Evolutionary conservation across 305 asterid genomes (phyloP).

Genomic region (Fraxinus floribunda): DNA sequence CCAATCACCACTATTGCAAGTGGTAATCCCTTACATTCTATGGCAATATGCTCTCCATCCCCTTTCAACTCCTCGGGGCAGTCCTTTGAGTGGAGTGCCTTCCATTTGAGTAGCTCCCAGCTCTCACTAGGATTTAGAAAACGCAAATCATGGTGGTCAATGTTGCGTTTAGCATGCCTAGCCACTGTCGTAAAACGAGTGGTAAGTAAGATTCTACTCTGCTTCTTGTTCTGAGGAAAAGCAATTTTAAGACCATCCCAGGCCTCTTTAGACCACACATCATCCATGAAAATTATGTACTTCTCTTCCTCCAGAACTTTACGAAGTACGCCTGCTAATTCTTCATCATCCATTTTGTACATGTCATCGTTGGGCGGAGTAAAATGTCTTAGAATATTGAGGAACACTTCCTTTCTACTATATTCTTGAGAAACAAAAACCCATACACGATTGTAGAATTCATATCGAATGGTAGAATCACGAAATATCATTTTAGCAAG

Average conservation of each 20-base stretch:
- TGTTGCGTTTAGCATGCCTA: not conserved
- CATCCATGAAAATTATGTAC: slow-evolving; percentile 37
- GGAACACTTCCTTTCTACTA: slow-evolving; percentile 23
- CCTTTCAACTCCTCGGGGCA: slow-evolving; percentile 27
- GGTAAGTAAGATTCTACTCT: slow-evolving; percentile 36
- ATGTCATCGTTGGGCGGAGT: slow-evolving; percentile 5
- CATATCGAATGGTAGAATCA: slow-evolving; percentile 11
- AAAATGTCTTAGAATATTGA: slow-evolving; percentile 27
- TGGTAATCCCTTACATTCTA: slow-evolving; percentile 25
- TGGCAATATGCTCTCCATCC: slow-evolving; percentile 18
- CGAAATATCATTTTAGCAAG: slow-evolving; percentile 29
- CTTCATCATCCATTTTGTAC: not conserved
- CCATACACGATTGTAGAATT: slow-evolving; percentile 40
- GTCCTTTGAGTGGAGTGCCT: slow-evolving; percentile 17
- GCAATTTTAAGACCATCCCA: slow-evolving; percentile 31
- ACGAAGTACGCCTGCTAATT: not conserved
- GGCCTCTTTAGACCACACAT: slow-evolving; percentile 30
- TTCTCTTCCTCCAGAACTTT: not conserved
- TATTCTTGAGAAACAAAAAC: slow-evolving; percentile 31
- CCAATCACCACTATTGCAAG: slow-evolving; percentile 37
- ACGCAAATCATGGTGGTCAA: slow-evolving; percentile 15
- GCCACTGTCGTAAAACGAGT: slow-evolving; percentile 26
- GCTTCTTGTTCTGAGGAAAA: slow-evolving; percentile 19
- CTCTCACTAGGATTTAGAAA: slow-evolving; percentile 18
- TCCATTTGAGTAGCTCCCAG: slow-evolving; percentile 19